Evolutionary conservation across 2,329 filamentous ascomycete species (phyloP).

Genomic region (Magnaporthiopsis poae): DNA sequence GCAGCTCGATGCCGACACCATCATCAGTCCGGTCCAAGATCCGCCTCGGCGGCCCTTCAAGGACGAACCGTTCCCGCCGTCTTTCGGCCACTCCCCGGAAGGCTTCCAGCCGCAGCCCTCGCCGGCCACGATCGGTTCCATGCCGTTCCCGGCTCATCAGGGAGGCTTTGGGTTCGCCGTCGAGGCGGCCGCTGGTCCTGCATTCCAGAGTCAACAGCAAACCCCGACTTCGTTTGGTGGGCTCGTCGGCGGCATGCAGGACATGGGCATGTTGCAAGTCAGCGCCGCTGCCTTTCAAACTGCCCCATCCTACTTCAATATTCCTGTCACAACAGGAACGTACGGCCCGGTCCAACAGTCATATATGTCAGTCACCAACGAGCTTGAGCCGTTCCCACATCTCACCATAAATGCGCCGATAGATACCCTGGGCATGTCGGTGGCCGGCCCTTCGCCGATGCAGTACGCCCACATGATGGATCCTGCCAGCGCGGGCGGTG

Average conservation of each 20-base stretch:
- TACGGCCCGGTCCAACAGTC: not conserved
- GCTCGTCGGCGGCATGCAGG: slow-evolving; percentile 14
- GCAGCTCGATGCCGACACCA: slow-evolving; percentile 47
- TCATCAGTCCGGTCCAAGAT: slow-evolving; percentile 59
- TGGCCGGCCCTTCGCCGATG: slow-evolving; percentile 10
- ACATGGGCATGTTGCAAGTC: slow-evolving; percentile 10
- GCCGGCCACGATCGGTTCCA: not conserved
- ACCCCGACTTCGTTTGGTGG: slow-evolving; percentile 11
- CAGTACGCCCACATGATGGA: slow-evolving; percentile 25
- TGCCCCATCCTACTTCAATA: slow-evolving; percentile 17
- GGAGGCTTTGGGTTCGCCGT: not conserved
- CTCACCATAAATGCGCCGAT: slow-evolving; percentile 6
- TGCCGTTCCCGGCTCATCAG: slow-evolving; percentile 1
- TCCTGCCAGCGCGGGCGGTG: slow-evolving; percentile 18
- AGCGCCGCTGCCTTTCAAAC: slow-evolving; percentile 11
- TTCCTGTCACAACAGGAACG: slow-evolving; percentile 22
- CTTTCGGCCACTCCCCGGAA: slow-evolving; percentile 9
- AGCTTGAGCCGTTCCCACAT: slow-evolving; percentile 12
- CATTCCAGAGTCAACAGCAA: not conserved
- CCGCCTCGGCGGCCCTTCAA: slow-evolving; percentile 32
- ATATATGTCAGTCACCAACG: not conserved
- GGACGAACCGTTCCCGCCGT: slow-evolving; percentile 18
- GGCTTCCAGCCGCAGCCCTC: slow-evolving; percentile 6
- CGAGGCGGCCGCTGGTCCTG: not conserved
- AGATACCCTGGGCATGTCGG: not conserved